Evolutionary conservation across 2,329 filamentous ascomycete species (phyloP), one percentile per base, ranked within the genome.

Genomic region (Penicillium brevicompactum): DNA sequence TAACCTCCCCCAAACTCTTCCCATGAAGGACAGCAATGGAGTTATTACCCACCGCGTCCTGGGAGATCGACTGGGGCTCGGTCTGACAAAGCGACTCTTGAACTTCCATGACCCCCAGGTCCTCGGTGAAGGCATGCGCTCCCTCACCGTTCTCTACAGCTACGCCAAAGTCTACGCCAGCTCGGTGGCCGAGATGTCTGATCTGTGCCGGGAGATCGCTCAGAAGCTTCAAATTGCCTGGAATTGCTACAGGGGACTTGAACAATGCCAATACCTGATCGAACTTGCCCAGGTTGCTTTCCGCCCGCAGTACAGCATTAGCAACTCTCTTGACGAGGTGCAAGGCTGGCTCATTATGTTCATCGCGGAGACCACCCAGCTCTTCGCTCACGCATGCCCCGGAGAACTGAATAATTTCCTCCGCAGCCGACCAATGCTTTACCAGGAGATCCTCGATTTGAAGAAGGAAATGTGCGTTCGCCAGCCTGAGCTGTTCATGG

Each of bases 181-280:
- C 24, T 22, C 21, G 1, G 1, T 3, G 4, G 10, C 21, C 14
- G 9, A 3, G 6, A 51, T 18, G 9, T 16, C 24, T 67, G 21
- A 54, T 58, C 6, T 49, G 42, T 0, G 16, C 50, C 9, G 3
- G 24, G 3, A 27, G 24, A 55, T 58, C 9, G 40, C 60, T 0
- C 27, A 52, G 21, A 66, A 67, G 32, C 51, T 67, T 1, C 63
- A 66, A 30, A 49, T 55, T 4, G 52, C 57, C 11, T 67, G 64
- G 64, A 67, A 67, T 14, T 63, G 53, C 0, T 65, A 64, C 37
- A 52, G 53, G 0, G 59, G 58, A 4, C 14, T 63, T 2, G 48
- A 31, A 10, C 61, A 63, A 14, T 49, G 61, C 18, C 41, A 44
- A 4, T 52, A 57, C 0, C 10, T 66, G 1, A 49, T 65, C 1